A percentile compares a stretch with the other conserved stretches of the same genome.
phyloP scores from a whole-genome alignment of 176 grass and related monocot species.

The Triticum monococcum region DNA sequence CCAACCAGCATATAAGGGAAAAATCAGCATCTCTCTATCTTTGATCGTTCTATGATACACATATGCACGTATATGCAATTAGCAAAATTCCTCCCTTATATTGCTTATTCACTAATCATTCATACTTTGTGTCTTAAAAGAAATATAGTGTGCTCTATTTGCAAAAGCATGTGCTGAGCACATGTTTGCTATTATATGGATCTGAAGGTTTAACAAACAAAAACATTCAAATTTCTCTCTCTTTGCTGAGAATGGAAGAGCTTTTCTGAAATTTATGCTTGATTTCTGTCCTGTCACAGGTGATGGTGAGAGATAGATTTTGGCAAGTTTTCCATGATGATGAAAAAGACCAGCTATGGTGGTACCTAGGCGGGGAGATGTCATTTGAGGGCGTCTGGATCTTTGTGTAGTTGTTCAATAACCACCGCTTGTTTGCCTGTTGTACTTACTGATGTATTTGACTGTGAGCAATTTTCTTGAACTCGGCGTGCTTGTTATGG shows the following conservation, averaged over 20 bases:
- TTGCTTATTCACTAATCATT: too few relatives aligned
- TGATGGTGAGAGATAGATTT: constrained; percentile 73
- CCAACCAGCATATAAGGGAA: too few relatives aligned
- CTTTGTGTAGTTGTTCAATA: constrained; percentile 11
- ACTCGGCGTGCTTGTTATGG: neutral
- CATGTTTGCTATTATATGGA: too few relatives aligned
- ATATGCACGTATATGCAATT: too few relatives aligned
- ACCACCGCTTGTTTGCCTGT: neutral
- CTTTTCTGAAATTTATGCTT: neutral
- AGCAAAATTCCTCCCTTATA: too few relatives aligned
- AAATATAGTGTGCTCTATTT: too few relatives aligned
- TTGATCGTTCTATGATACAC: too few relatives aligned
- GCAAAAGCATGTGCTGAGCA: too few relatives aligned
- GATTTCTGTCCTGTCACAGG: constrained; percentile 35
- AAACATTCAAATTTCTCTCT: neutral
- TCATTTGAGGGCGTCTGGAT: neutral
- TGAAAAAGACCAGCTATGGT: constrained; percentile 70
- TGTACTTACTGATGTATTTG: constrained; percentile 1
- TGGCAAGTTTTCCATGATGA: constrained; percentile 71
- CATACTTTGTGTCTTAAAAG: too few relatives aligned
- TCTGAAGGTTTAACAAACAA: too few relatives aligned
- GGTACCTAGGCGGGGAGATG: constrained; percentile 38
- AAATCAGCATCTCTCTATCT: too few relatives aligned
- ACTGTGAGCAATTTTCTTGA: neutral
- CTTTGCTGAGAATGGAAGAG: neutral